phyloP scores from a whole-genome alignment of 2,329 filamentous ascomycete genomes.

The Pyricularia grisea region DNA sequence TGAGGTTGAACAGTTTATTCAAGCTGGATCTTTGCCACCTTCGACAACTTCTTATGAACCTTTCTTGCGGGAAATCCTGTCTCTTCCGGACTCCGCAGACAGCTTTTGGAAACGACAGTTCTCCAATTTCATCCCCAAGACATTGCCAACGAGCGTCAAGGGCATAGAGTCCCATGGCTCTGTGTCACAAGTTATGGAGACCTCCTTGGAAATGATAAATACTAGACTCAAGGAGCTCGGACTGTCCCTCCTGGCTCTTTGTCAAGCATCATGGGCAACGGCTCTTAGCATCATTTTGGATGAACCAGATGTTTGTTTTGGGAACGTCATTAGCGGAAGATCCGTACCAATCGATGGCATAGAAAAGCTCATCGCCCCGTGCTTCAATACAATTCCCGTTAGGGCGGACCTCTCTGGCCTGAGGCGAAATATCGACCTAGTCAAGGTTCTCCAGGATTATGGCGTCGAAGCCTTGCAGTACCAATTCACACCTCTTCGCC shows the following conservation, averaged over 20 bases:
- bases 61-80: constrained; percentile 54
- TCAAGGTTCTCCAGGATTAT: constrained; percentile 48
- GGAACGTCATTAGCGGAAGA: constrained; percentile 75
- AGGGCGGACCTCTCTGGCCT: constrained; percentile 42
- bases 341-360: constrained; percentile 56
- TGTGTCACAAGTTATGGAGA: constrained; percentile 11
- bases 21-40: constrained; percentile 26
- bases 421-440: constrained; percentile 44
- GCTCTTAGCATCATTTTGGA: constrained; percentile 48
- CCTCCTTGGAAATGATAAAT: constrained; percentile 36
- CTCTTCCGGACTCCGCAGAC: constrained; percentile 37
- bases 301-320: constrained; percentile 68
- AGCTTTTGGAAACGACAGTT: constrained; percentile 59
- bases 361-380: constrained; percentile 71
- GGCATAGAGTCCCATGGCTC: neutral
- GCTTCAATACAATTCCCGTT: constrained; percentile 82
- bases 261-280: constrained; percentile 65
- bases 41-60: constrained; percentile 44
- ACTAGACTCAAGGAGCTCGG: constrained; percentile 39
- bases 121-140: constrained; percentile 30
- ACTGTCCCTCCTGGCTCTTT: constrained; percentile 54
- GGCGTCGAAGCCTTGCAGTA: constrained; percentile 55
- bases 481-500: constrained; percentile 67
- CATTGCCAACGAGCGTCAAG: constrained; percentile 4
- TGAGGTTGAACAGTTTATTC: constrained; percentile 58